Evolutionary conservation across 1,284 basidiomycete species (phyloP).

Genomic region (Cystobasidium pallidum): DNA sequence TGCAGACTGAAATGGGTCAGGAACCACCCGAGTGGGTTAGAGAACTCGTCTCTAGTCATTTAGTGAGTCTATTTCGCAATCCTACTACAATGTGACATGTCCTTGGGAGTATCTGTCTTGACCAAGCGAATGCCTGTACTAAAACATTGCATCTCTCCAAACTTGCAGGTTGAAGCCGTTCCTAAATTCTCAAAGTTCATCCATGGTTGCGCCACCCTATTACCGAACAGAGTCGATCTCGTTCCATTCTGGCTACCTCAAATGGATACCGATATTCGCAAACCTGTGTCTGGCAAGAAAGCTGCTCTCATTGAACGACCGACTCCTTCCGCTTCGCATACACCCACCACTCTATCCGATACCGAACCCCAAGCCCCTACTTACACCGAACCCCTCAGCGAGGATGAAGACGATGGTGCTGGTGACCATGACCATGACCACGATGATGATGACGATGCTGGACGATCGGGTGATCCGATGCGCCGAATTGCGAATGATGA

Average conservation of each 20-base stretch:
- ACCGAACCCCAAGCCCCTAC: constrained; percentile 59
- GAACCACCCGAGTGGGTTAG: constrained; percentile 96
- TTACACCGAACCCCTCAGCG: constrained; percentile 84
- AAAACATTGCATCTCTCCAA: too few species aligned
- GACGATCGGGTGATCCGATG: constrained; percentile 30
- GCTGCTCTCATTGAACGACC: constrained; percentile 71
- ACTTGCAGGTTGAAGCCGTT: constrained; percentile 62
- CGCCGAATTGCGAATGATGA: constrained; percentile 71
- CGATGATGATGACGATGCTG: constrained; percentile 27
- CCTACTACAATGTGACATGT: not conserved
- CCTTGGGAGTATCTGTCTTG: too few species aligned
- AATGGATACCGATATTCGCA: constrained; percentile 77
- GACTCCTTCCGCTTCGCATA: constrained; percentile 56
- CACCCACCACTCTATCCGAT: constrained; percentile 54
- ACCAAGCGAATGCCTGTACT: too few species aligned
- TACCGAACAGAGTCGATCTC: constrained; percentile 93
- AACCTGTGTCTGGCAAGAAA: constrained; percentile 66
- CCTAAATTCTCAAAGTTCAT: constrained; percentile 66
- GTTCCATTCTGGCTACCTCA: constrained; percentile 99
- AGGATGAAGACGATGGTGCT: constrained; percentile 74
- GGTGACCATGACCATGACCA: constrained; percentile 23
- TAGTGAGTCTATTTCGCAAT: constrained; percentile 75
- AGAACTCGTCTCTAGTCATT: constrained; percentile 88
- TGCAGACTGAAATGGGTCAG: constrained; percentile 95
- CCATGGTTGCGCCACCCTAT: constrained; percentile 81